A percentile compares a stretch with the other conserved stretches of the same genome.
Conservation (phyloP, 2,329 filamentous ascomycete species). For the Phialemonium atrogriseum region DNA sequence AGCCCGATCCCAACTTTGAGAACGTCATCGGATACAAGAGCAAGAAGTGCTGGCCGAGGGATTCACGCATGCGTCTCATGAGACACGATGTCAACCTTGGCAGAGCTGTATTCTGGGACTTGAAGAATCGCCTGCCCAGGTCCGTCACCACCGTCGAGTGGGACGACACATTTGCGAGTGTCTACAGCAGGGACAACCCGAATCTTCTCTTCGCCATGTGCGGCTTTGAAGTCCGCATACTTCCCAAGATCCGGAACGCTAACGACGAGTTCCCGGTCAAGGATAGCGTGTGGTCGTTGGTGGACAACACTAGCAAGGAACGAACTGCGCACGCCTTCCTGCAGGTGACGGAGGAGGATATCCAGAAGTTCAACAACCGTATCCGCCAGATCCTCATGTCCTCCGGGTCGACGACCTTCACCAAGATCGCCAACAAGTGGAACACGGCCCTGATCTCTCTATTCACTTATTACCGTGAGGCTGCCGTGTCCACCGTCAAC, state of each 20-base stretch:
- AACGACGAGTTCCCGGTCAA: conserved; percentile 97
- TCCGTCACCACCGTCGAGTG: conserved; percentile 97
- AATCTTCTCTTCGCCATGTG: conserved; percentile 97
- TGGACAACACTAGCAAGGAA: conserved; percentile 95
- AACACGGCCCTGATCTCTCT: conserved; percentile 95
- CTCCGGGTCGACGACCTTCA: conserved; percentile 97
- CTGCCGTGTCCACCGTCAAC: conserved; percentile 89
- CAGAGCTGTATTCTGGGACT: conserved; percentile 95
- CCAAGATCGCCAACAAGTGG: conserved; percentile 99
- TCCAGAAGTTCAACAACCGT: conserved; percentile 98
- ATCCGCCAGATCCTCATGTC: conserved; percentile 99
- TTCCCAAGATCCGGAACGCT: conserved; percentile 90
- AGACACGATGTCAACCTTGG: conserved; percentile 97
- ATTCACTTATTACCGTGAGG: conserved; percentile 98
- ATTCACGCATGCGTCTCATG: conserved; percentile 97
- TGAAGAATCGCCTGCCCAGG: conserved; percentile 92
- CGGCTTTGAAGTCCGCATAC: conserved; percentile 91
- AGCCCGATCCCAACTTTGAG: conserved; percentile 97
- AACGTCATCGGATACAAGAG: conserved; percentile 99
- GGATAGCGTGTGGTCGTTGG: conserved; percentile 95
- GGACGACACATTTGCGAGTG: conserved; percentile 97
- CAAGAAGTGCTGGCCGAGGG: conserved; percentile 98
- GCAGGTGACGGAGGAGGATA: conserved; percentile 95
- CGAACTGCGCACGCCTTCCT: conserved; percentile 95
- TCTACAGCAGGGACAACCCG: conserved; percentile 96